Evolutionary conservation across 1,284 basidiomycete genomes (phyloP), one percentile per base, ranked within the genome.

Genomic region (Athelia sp.): DNA sequence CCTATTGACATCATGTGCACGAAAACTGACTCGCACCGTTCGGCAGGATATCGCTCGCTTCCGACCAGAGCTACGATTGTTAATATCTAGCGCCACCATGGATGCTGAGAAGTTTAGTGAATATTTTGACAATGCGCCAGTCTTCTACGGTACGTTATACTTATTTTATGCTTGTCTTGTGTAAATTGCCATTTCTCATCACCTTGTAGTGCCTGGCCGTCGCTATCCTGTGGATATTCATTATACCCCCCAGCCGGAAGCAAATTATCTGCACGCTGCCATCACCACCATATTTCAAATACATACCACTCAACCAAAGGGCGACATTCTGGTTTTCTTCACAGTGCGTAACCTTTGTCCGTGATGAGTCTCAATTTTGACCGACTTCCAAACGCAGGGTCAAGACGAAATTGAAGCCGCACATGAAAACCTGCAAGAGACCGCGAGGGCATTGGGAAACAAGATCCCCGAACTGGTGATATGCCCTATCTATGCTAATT

Each of bases 321-420:
- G 97, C n/a, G 97, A 99, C 62, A 96, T 99, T 55, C 79, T 99
- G 24, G 93, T 99, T 1, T 99, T 99, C 72, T 77, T 99, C 44
- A 99, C 97, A 0, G 89, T 90, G 57, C 54, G 83, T 68, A 14
- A 44, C 32, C 49, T 50, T 24, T 29, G 19, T 22, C 17, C n/a
- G 17, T 21, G 49, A 31, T 51, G 44, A 43, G 22, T 23, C 43
- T 47, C 36, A 21, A 43, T 35, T 36, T 40, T n/a, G 18, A 48
- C 24, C 51, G 47, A 31, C 19, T 8, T 46, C 21, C 2, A 38
- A 36, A n/a, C 26, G 21, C 52, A 90, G 84, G 97, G 97, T 56
- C 97, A 99, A 78, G 97, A 99, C 66, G 97, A 99, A 70, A 99
- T 99, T 54, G 97, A 99, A 68, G 90, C 93, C 1, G 95, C 94